phyloP scores from a whole-genome alignment of 2,329 filamentous ascomycete genomes.

The Beauveria bassiana region DNA sequence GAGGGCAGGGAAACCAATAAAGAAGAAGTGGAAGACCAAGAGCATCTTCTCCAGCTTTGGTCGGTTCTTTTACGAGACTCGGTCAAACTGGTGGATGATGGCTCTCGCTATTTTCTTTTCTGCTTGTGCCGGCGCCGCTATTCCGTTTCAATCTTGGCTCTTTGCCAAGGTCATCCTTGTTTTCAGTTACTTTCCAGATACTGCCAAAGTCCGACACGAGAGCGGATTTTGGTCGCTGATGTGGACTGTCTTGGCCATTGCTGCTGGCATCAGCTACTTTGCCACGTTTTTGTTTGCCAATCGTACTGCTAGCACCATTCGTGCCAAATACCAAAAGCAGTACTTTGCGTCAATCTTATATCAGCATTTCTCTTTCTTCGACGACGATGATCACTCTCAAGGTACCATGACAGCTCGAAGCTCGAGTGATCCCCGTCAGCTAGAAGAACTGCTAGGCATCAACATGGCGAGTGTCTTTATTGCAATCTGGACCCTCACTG shows the following conservation, averaged over 20 bases:
- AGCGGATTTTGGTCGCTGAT: constrained; percentile 59
- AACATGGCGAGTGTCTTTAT: constrained; percentile 57
- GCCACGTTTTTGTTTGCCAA: constrained; percentile 29
- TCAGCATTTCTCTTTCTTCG: constrained; percentile 54
- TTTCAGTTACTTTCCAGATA: constrained; percentile 31
- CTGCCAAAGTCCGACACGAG: constrained; percentile 28
- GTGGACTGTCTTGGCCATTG: constrained; percentile 52
- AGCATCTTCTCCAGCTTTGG: constrained; percentile 48
- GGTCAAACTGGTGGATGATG: constrained; percentile 42
- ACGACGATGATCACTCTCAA: constrained; percentile 50
- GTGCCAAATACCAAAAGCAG: constrained; percentile 49
- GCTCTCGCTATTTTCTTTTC: constrained; percentile 42
- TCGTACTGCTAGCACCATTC: constrained; percentile 38
- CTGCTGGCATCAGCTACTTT: constrained; percentile 46
- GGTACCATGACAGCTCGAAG: constrained; percentile 52
- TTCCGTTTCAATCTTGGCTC: constrained; percentile 46
- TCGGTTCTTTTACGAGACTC: constrained; percentile 48
- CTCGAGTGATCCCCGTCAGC: constrained; percentile 47
- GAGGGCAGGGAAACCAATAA: constrained; percentile 14
- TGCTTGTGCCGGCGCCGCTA: constrained; percentile 35
- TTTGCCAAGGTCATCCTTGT: constrained; percentile 46
- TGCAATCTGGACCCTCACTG: constrained; percentile 57
- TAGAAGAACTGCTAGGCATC: constrained; percentile 57
- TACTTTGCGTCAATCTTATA: constrained; percentile 54
- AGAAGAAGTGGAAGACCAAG: constrained; percentile 30